Evolutionary conservation across 306 rosid species (phyloP).

Genomic region (Cucurbita argyrosperma): DNA sequence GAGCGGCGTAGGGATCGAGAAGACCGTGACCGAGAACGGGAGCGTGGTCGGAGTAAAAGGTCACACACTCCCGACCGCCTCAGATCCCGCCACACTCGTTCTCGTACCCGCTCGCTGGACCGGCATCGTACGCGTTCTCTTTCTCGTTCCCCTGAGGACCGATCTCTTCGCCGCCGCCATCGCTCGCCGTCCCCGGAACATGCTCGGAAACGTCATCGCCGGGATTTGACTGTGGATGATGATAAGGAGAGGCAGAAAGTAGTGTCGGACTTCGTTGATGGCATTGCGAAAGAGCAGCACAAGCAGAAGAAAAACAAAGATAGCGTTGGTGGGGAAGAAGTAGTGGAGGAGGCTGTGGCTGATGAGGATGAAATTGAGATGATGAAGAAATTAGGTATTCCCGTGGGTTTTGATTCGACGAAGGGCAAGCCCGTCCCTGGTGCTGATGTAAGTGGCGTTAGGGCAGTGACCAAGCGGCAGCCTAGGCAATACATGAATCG

Average conservation of each 20-base stretch:
- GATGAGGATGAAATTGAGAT: constrained; percentile 78
- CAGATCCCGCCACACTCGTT: constrained; percentile 58
- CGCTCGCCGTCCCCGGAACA: constrained; percentile 71
- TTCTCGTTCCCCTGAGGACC: constrained; percentile 50
- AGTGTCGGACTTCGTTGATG: constrained; percentile 74
- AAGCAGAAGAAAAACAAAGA: constrained; percentile 30
- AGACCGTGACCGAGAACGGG: constrained; percentile 37
- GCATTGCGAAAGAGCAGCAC: constrained; percentile 50
- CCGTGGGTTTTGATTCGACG: constrained; percentile 69
- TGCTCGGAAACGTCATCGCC: constrained; percentile 54
- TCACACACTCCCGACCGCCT: constrained; percentile 59
- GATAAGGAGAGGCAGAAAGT: constrained; percentile 51
- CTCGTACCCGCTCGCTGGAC: constrained; percentile 46
- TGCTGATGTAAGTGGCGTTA: constrained; percentile 78
- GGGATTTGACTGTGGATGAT: constrained; percentile 38
- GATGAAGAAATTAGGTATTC: constrained; percentile 94
- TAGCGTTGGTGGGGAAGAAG: constrained; percentile 11
- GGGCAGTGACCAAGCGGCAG: constrained; percentile 73
- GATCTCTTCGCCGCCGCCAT: constrained; percentile 48
- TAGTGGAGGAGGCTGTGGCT: constrained; percentile 15
- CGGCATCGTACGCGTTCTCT: constrained; percentile 51
- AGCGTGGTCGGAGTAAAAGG: constrained; percentile 47
- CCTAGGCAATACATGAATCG: constrained; percentile 98
- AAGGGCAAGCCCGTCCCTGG: constrained; percentile 85
- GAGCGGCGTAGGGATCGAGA: constrained; percentile 22